A percentile compares a stretch with the other conserved stretches of the same genome.
Conservation (phyloP, 1,139 yeast species). For the Diutina rugosa region DNA sequence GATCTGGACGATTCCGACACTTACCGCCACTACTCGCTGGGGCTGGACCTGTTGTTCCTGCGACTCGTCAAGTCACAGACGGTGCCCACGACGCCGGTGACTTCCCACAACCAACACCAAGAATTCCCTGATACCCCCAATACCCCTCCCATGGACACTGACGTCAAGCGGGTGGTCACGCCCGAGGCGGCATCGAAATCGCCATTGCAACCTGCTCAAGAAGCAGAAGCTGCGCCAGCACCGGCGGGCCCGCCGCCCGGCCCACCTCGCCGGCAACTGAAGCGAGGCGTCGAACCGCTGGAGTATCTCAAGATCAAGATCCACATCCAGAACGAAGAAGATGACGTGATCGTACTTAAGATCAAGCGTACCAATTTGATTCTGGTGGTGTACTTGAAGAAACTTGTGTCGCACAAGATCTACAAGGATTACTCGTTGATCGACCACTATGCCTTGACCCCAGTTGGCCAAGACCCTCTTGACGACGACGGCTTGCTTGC, state of each 20-base stretch:
- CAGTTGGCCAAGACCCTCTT: conserved; percentile 6
- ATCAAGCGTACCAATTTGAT: conserved; percentile 15
- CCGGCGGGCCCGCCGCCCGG: neutral
- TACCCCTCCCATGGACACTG: neutral
- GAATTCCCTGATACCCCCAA: neutral
- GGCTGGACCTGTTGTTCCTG: neutral
- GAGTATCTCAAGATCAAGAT: conserved; percentile 21
- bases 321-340: conserved; percentile 16
- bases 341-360: conserved; percentile 20
- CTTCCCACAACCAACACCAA: neutral
- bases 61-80: neutral
- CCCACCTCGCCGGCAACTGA: neutral
- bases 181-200: neutral
- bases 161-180: neutral
- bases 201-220: neutral
- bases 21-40: neutral
- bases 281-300: neutral
- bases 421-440: conserved; percentile 20
- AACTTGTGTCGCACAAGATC: conserved; percentile 18
- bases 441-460: conserved; percentile 16
- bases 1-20: neutral
- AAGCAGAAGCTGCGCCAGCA: neutral
- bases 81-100: neutral
- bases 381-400: conserved; percentile 19
- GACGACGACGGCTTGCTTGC: conserved; percentile 13